These are phyloP conservation scores for Cercospora zeae-maydis DNA, from an alignment of 2,329 filamentous ascomycete species.

Conservation along the genomic window DNA sequence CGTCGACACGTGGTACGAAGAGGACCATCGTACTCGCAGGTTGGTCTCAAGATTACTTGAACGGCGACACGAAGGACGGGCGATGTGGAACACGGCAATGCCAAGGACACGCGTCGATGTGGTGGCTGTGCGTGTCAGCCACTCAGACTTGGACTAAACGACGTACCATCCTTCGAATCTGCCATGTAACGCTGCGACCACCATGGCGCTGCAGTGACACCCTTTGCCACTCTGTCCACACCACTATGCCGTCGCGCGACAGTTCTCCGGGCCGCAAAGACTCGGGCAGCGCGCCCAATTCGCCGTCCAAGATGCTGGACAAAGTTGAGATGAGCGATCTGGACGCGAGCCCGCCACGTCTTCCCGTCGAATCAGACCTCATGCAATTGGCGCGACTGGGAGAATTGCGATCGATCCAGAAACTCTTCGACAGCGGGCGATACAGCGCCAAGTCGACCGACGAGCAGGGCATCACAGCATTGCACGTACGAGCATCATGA, in stretches of 20 bases:
- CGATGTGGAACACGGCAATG: no score
- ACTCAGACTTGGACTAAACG: background rate
- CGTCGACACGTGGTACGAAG: no score
- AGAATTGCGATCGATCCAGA: slow-evolving; percentile 81
- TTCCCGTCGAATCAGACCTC: slow-evolving; percentile 70
- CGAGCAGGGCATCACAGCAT: slow-evolving; percentile 87
- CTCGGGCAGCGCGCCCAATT: slow-evolving; percentile 25
- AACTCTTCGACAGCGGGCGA: slow-evolving; percentile 78
- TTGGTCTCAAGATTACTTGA: no score
- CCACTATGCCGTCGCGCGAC: slow-evolving; percentile 8
- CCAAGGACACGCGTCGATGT: background rate
- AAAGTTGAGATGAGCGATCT: slow-evolving; percentile 37
- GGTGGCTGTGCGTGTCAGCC: background rate
- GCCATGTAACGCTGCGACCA: background rate
- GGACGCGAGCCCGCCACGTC: slow-evolving; percentile 35
- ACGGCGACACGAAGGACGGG: no score
- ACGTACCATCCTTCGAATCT: background rate
- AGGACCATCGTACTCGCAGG: no score
- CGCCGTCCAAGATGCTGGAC: slow-evolving; percentile 34
- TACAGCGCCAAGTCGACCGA: slow-evolving; percentile 80
- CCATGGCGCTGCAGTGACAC: background rate
- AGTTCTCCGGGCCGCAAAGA: slow-evolving; percentile 18
- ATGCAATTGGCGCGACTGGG: slow-evolving; percentile 93
- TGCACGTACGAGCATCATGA: slow-evolving; percentile 64
- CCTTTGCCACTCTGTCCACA: background rate